phyloP scores from a whole-genome alignment of 1,284 basidiomycete species.

The Apiotrichum brassicae region DNA sequence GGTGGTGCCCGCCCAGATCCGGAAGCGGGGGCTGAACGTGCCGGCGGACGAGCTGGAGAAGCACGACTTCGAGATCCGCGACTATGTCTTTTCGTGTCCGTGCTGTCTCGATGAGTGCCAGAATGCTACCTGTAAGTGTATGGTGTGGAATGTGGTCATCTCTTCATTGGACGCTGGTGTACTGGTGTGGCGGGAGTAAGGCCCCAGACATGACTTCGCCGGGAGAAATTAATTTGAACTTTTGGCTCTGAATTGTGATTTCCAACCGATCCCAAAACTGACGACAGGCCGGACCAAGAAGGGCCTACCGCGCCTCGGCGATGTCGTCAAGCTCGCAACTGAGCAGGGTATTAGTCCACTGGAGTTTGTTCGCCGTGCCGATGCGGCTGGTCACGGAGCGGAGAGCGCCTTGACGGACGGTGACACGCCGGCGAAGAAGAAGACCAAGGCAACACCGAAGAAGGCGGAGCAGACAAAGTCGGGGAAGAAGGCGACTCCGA shows the following conservation, averaged over 20 bases:
- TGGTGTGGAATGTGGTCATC: too few species aligned
- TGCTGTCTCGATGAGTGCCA: slow-evolving; percentile 30
- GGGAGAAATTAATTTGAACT: too few species aligned
- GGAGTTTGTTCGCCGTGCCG: slow-evolving; percentile 7
- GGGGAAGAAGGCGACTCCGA: slow-evolving; percentile 1
- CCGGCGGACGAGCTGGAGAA: slow-evolving; percentile 1
- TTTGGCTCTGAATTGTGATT: too few species aligned
- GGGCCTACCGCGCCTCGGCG: slow-evolving; percentile 25
- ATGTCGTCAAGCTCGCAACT: slow-evolving; percentile 17
- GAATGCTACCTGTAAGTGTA: slow-evolving; percentile 27
- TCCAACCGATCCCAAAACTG: too few species aligned
- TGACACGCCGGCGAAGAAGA: slow-evolving; percentile 7
- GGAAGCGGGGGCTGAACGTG: neutral
- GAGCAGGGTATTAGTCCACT: slow-evolving; percentile 8
- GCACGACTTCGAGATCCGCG: slow-evolving; percentile 14
- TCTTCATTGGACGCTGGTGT: too few species aligned
- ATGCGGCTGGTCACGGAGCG: neutral
- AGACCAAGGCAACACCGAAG: neutral
- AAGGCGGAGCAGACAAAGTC: too few species aligned
- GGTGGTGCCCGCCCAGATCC: slow-evolving; percentile 10
- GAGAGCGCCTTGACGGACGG: slow-evolving; percentile 15
- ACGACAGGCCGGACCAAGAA: slow-evolving; percentile 28
- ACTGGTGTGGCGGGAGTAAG: too few species aligned
- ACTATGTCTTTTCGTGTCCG: slow-evolving; percentile 26
- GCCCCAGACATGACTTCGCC: too few species aligned